These are phyloP conservation scores for Trichoderma endophyticum DNA, from an alignment of 2,329 filamentous ascomycete species.

Conservation along the genomic window DNA sequence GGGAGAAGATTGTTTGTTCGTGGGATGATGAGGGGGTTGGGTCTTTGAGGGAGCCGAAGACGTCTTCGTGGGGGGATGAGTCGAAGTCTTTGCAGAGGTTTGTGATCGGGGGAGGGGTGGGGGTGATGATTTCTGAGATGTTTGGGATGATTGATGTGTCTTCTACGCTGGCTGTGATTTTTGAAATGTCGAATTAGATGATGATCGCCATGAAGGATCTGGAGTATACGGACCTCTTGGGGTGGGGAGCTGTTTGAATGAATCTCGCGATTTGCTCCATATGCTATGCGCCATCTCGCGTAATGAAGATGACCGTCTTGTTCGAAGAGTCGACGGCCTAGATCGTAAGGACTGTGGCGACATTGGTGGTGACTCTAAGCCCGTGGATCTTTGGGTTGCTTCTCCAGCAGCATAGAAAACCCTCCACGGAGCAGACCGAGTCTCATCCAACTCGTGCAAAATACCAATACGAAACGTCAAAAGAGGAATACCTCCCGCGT, in stretches of 20 bases:
- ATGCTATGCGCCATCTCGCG: background rate
- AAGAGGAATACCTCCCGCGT: background rate
- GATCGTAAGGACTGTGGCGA: background rate
- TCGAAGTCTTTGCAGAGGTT: background rate
- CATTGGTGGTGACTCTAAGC: background rate
- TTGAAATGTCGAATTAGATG: background rate
- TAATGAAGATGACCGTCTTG: background rate
- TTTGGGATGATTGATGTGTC: background rate
- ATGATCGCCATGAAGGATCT: background rate
- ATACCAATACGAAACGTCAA: background rate
- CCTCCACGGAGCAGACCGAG: background rate
- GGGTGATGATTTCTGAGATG: background rate
- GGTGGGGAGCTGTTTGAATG: background rate
- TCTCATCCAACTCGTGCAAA: background rate
- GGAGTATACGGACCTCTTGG: background rate
- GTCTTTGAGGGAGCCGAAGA: conserved; percentile 1
- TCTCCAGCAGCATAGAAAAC: conserved; percentile 6
- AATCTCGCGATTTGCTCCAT: conserved; percentile 11
- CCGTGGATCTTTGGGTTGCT: background rate
- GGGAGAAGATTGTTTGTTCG: background rate
- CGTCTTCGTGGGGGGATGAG: background rate
- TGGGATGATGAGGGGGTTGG: background rate
- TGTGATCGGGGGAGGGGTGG: background rate
- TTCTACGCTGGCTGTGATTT: background rate
- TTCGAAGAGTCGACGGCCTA: background rate